phyloP scores from a whole-genome alignment of 495 filamentous ascomycete genomes.

The Ramalina intermedia region DNA sequence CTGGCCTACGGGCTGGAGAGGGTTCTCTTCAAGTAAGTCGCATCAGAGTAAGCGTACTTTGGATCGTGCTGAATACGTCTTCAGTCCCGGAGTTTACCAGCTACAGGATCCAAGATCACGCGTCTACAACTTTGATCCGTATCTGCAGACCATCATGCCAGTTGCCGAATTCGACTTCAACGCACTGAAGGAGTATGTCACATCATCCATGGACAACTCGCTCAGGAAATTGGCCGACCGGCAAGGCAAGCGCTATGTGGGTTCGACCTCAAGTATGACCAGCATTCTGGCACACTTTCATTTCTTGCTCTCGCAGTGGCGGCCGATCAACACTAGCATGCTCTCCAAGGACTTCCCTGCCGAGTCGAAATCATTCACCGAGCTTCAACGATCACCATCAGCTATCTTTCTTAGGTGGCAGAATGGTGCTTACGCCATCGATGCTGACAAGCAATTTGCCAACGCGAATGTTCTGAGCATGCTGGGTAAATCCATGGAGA shows the following conservation, averaged over 20 bases:
- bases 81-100: conserved; percentile 73
- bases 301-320: conserved; percentile 75
- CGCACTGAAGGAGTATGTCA: conserved; percentile 69
- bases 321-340: conserved; percentile 45
- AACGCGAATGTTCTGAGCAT: conserved; percentile 71
- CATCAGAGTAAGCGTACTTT: not conserved
- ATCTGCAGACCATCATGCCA: conserved; percentile 82
- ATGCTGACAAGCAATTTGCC: conserved; percentile 91
- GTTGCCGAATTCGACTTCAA: conserved; percentile 83
- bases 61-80: not conserved
- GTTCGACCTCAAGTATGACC: conserved; percentile 95
- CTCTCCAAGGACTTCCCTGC: conserved; percentile 53
- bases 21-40: conserved; percentile 71
- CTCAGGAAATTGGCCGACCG: conserved; percentile 51
- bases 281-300: conserved; percentile 79
- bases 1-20: conserved; percentile 73
- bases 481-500: conserved; percentile 92
- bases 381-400: conserved; percentile 50
- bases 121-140: conserved; percentile 93
- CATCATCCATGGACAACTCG: conserved; percentile 66
- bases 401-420: conserved; percentile 78
- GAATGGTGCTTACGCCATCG: conserved; percentile 84
- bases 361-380: conserved; percentile 46
- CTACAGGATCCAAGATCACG: conserved; percentile 78
- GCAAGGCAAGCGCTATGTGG: conserved; percentile 68